phyloP scores from a whole-genome alignment of 2,329 filamentous ascomycete species.

The Dactylellina drechsleri region DNA sequence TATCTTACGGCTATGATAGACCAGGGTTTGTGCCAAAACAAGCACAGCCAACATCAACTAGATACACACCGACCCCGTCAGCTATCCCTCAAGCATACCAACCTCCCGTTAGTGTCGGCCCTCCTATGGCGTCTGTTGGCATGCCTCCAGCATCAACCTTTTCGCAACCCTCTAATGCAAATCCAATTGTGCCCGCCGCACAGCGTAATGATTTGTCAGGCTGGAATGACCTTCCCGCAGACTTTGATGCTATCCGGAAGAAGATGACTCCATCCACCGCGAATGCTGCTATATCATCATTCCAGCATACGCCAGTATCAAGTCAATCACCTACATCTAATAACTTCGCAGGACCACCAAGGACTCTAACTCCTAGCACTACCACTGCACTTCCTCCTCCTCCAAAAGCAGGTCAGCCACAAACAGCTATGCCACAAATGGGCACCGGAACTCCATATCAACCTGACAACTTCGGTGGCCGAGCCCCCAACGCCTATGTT shows the following conservation, averaged over 20 bases:
- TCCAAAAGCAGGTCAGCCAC: slow-evolving; percentile 59
- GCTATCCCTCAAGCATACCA: slow-evolving; percentile 61
- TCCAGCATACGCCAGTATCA: slow-evolving; percentile 74
- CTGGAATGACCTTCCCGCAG: slow-evolving; percentile 96
- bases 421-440: slow-evolving; percentile 39
- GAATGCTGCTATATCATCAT: slow-evolving; percentile 74
- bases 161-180: slow-evolving; percentile 65
- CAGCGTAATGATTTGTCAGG: slow-evolving; percentile 73
- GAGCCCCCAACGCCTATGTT: slow-evolving; percentile 66
- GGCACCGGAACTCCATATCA: slow-evolving; percentile 59
- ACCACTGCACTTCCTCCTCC: slow-evolving; percentile 65
- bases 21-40: too few species aligned
- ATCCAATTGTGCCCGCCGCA: slow-evolving; percentile 72
- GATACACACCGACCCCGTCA: slow-evolving; percentile 56
- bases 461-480: slow-evolving; percentile 69
- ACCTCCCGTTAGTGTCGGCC: slow-evolving; percentile 62
- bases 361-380: slow-evolving; percentile 57
- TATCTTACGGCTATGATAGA: not conserved
- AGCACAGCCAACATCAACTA: slow-evolving; percentile 34
- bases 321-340: slow-evolving; percentile 84
- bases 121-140: slow-evolving; percentile 7
- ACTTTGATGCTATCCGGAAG: slow-evolving; percentile 78
- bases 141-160: slow-evolving; percentile 50
- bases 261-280: slow-evolving; percentile 75
- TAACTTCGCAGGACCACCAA: slow-evolving; percentile 75